Evolutionary conservation across 2,329 filamentous ascomycete species (phyloP).

Genomic region (Mariannaea sp.): DNA sequence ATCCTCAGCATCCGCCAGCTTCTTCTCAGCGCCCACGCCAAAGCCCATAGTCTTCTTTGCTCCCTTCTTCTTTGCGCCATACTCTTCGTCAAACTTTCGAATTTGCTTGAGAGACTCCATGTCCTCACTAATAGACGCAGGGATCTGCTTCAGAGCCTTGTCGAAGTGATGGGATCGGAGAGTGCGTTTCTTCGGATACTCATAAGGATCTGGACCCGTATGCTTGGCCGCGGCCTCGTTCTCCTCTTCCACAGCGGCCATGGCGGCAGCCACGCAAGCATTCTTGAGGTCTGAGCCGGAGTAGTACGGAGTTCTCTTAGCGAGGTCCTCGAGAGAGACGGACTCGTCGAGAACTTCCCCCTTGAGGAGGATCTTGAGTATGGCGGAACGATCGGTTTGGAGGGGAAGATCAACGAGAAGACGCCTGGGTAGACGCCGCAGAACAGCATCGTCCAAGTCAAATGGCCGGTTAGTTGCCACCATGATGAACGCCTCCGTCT

Average conservation of each 20-base stretch:
- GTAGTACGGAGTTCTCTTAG: constrained; percentile 73
- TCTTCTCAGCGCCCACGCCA: constrained; percentile 50
- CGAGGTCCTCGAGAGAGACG: constrained; percentile 66
- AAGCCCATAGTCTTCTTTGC: constrained; percentile 66
- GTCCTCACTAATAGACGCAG: constrained; percentile 89
- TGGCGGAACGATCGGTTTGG: constrained; percentile 67
- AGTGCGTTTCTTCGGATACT: constrained; percentile 62
- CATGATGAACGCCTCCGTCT: constrained; percentile 92
- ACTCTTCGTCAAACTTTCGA: constrained; percentile 94
- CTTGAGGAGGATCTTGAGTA: constrained; percentile 72
- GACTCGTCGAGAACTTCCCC: constrained; percentile 66
- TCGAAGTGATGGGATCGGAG: constrained; percentile 78
- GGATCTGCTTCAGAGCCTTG: constrained; percentile 84
- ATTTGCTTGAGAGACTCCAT: constrained; percentile 87
- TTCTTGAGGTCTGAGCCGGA: constrained; percentile 87
- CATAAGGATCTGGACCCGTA: constrained; percentile 51
- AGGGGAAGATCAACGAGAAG: constrained; percentile 75
- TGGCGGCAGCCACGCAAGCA: constrained; percentile 76
- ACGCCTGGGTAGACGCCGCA: constrained; percentile 74
- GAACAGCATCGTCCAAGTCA: constrained; percentile 86
- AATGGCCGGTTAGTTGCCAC: constrained; percentile 95
- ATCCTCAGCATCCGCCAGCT: constrained; percentile 47
- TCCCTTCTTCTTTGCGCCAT: constrained; percentile 77
- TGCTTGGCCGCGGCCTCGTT: constrained; percentile 49
- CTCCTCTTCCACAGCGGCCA: constrained; percentile 80